Base-by-base conservation (phyloP, 2,329 filamentous ascomycete species). In the Colletotrichum paranaense region DNA sequence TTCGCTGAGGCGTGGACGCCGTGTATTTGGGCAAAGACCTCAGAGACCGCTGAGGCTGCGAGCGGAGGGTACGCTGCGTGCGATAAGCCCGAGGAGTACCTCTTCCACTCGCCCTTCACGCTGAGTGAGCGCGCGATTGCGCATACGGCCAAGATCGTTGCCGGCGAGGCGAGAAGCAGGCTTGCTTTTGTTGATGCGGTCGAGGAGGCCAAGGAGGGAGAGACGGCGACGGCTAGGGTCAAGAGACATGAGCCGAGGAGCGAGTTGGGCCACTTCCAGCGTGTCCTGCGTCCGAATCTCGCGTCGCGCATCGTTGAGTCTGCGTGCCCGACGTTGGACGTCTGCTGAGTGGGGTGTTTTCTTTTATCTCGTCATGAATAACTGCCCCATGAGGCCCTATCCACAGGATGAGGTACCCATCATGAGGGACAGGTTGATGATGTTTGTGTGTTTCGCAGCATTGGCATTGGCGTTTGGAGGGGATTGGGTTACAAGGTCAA, bases 61-160 rank as follows among this genome's bases (percentile, higher is more conserved):
- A n/a, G 19, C 1, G 71, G 67, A 7, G 67, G 22, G 4, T 73
- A 65, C 30, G 35, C 67, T 11, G 71, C 67, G 6, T 90, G 89
- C 76, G 78, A 83, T 2, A 77, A 79, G 3, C 86, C 86, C 1
- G 79, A 86, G 16, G 81, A 86, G 14, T 86, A 88, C 72, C 80
- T 91, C 2, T 91, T 89, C 78, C 87, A 85, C 78, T 87, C 88
- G 62, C 81, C 83, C 0, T 89, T 89, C 55, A 86, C 82, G 0
- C 79, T 90, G 6, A 78, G 77, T 42, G 79, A 82, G 68, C 77
- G 80, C n/a, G 81, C 82, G 14, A 65, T 74, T 52, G 56, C 67
- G n/a, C 56, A 75, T 62, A 62, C 72, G 19, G 74, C 75, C 14
- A 64, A 35, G 30, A 46, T 70, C 3, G 71, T 62, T 3, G 71